Evolutionary conservation across 352 stramenopile species (phyloP).

Genomic region (Phytophthora crassamura): DNA sequence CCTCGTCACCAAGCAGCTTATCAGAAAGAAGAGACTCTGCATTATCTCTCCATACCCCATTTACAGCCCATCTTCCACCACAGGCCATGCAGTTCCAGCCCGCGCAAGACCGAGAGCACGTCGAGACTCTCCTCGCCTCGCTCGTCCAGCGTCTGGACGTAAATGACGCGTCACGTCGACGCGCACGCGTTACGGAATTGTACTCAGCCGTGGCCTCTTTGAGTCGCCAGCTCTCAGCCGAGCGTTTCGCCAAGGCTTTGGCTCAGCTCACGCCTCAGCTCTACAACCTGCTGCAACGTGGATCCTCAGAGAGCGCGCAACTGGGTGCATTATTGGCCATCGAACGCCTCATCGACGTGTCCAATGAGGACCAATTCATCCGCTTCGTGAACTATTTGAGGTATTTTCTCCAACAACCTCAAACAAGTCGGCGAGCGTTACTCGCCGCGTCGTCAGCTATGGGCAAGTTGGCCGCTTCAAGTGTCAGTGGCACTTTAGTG

Average conservation of each 20-base stretch:
- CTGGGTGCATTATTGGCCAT: conserved; percentile 81
- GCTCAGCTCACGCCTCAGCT: conserved; percentile 80
- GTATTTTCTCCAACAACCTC: conserved; percentile 83
- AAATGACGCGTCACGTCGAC: conserved; percentile 40
- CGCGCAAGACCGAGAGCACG: conserved; percentile 63
- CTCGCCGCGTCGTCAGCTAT: conserved; percentile 79
- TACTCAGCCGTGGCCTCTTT: conserved; percentile 69
- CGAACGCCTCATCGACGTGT: conserved; percentile 81
- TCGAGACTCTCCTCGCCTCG: conserved; percentile 63
- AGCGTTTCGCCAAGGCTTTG: conserved; percentile 81
- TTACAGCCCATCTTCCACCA: neutral
- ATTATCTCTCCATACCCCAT: neutral
- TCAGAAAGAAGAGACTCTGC: conserved; percentile 8
- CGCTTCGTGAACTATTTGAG: conserved; percentile 91
- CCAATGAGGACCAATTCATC: conserved; percentile 90
- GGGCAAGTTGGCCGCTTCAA: conserved; percentile 82
- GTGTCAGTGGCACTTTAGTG: conserved; percentile 85
- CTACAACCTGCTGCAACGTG: conserved; percentile 68
- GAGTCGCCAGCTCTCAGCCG: conserved; percentile 76
- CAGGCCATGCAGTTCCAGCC: conserved; percentile 32
- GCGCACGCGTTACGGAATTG: conserved; percentile 62
- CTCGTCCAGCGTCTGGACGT: conserved; percentile 70
- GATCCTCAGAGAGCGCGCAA: conserved; percentile 66
- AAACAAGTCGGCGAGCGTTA: conserved; percentile 65
- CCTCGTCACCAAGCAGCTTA: neutral